phyloP scores from a whole-genome alignment of 148 eudicot species.

The Pouteria glomerata region DNA sequence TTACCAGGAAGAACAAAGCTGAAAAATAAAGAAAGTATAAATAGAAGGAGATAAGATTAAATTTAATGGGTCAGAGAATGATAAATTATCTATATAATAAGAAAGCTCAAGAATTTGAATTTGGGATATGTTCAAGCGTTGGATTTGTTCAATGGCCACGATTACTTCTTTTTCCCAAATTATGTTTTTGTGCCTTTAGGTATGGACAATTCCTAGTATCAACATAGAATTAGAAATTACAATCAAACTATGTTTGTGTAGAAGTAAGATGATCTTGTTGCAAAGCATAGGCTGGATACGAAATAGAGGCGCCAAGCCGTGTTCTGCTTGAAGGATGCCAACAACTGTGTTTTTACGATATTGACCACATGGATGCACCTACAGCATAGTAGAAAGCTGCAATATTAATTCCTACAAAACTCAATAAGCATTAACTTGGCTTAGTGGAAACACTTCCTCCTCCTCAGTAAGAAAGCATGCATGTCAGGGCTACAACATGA shows the following conservation, averaged over 20 bases:
- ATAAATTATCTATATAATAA: too few relatives aligned
- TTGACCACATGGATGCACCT: slow-evolving; percentile 99
- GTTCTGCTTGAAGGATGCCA: slow-evolving; percentile 92
- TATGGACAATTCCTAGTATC: too few relatives aligned
- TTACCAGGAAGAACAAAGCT: neutral
- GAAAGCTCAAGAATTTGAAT: too few relatives aligned
- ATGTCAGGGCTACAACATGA: neutral
- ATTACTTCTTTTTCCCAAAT: too few relatives aligned
- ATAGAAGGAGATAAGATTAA: neutral
- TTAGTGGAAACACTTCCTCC: neutral
- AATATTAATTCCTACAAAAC: neutral
- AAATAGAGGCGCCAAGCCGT: slow-evolving; percentile 74
- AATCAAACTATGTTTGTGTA: neutral
- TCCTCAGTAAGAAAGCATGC: neutral
- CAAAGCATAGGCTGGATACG: slow-evolving; percentile 59
- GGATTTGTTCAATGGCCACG: too few relatives aligned
- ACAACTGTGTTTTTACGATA: slow-evolving; percentile 94
- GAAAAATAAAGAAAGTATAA: neutral
- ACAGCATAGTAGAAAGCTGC: slow-evolving; percentile 12
- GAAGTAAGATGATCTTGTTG: neutral
- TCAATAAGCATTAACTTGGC: neutral
- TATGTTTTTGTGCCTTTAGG: too few relatives aligned
- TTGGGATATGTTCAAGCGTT: too few relatives aligned
- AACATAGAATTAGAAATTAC: neutral
- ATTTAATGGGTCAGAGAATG: neutral